Conservation (phyloP, 768 basidiomycete genomes). For the Macrocybe gigantea region DNA sequence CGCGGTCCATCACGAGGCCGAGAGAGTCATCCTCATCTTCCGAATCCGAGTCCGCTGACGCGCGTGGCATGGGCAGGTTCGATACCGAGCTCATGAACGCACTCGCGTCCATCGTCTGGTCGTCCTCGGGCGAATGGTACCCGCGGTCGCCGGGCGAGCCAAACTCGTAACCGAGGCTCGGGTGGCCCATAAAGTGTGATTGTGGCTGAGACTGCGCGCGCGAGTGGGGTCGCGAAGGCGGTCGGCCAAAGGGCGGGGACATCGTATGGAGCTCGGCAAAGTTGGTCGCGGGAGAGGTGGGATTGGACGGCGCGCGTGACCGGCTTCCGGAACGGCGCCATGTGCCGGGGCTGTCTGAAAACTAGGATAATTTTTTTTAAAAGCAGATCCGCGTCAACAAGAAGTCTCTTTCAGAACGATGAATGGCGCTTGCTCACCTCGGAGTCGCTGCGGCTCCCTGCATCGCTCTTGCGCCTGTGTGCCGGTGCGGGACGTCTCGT, state of each 20-base stretch:
- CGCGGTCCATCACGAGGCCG: slow-evolving; percentile 58
- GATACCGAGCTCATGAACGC: slow-evolving; percentile 35
- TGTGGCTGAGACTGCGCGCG: slow-evolving; percentile 51
- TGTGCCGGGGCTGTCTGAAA: slow-evolving; percentile 33
- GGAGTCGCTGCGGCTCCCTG: slow-evolving; percentile 69
- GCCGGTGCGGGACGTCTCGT: slow-evolving; percentile 63
- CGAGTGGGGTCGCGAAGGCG: slow-evolving; percentile 58
- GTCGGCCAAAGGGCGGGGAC: slow-evolving; percentile 30
- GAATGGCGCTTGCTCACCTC: slow-evolving; percentile 43
- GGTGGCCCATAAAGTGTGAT: slow-evolving; percentile 13
- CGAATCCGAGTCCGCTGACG: slow-evolving; percentile 39
- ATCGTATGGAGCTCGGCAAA: slow-evolving; percentile 20
- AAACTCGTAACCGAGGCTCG: too few species aligned
- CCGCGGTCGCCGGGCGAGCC: slow-evolving; percentile 26
- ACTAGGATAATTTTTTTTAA: slow-evolving; percentile 9
- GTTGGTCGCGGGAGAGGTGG: slow-evolving; percentile 43
- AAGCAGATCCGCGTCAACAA: too few species aligned
- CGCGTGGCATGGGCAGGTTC: slow-evolving; percentile 53
- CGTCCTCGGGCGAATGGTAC: slow-evolving; percentile 36
- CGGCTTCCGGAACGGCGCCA: slow-evolving; percentile 43
- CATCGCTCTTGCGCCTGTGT: slow-evolving; percentile 66
- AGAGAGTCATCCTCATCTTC: slow-evolving; percentile 40
- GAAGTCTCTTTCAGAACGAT: too few species aligned
- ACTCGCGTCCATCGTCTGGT: slow-evolving; percentile 23
- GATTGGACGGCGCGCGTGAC: slow-evolving; percentile 68